Evolutionary conservation across 2,329 filamentous ascomycete genomes (phyloP), one percentile per base, ranked within the genome.

Genomic region (Dryadomyces sulphureus): DNA sequence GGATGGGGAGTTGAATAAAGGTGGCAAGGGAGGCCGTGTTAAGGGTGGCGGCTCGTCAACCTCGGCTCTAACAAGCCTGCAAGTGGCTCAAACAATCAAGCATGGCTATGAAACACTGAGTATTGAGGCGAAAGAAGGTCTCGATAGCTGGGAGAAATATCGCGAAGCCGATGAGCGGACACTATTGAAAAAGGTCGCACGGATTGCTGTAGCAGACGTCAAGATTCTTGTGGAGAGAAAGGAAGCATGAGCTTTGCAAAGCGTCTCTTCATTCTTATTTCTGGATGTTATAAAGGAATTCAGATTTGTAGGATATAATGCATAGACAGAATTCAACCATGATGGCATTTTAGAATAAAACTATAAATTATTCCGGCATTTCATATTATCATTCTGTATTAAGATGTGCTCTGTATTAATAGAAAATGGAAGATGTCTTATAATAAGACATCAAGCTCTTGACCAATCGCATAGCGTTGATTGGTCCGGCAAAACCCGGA

Each of bases 21-120:
- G 47, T 62, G 52, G 67, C 65, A 36, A 71, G 68, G 52, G 61
- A 55, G 39, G 62, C 53, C 48, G 47, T 47, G 50, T 51, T 16
- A 50, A 50, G 32, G 38, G 39, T 11, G 30, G 54, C 62, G 14
- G 69, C 1, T 39, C 69, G 47, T 60, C 61, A 53, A 73, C 76
- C 49, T 83, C 78, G 55, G 78, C 84, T 53, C 66, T 95, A 49
- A 94, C 85, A 48, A 88, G 83, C 34, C 71, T 77, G 43, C 84
- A 95, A 60, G 88, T 98, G 35, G 81, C 82, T 38, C 82, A 84
- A 53, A 84, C 95, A 24, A 96, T 98, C 62, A 94, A 94, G 65
- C 84, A 93, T 61, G 92, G 92, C 0, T 96, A 96, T 58, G 90
- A 96, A 62, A 94, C 89, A 32, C 64, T 98, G 56, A 90, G 84